Base-by-base conservation (phyloP, 352 stramenopile genomes). In the Thalassiosira exigua region DNA sequence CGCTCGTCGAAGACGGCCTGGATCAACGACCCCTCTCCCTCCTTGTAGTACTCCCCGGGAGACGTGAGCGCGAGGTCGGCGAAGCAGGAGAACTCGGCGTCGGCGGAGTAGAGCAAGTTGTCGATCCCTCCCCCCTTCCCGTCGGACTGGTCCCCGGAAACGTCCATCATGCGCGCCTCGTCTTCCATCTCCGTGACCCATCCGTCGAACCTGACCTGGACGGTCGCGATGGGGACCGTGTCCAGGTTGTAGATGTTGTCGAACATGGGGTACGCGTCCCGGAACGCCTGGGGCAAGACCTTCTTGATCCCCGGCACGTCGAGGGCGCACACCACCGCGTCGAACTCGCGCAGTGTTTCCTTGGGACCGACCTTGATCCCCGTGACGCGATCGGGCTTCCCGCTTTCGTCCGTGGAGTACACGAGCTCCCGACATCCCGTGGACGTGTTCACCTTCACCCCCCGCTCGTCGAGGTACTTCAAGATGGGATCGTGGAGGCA, bases 231-330 rank as follows among this genome's bases (percentile, higher is more conserved):
- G 0, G 93, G 93, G 17, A 96, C 93, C 30, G 86, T 92, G 24
- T 96, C 92, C 21, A 96, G 78, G 39, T 95, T 94, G 90, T 96
- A 96, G 57, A 96, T 95, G 33, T 94, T 94, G 75, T 96, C 91
- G 81, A 96, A 96, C 74, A 91, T 84, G 4, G 81, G 72, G 60
- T 88, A 92, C 56, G 94, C 78, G 64, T 83, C 75, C 24, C 93
- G 85, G 81, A 96, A 96, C 53, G 57, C 76, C 48, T 93, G 84
- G 24, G 92, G 91, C 17, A 96, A 73, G 17, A 96, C 80, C 78
- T 95, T 96, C 52, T 96, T 94, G 60, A 96, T 95, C 61, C 93
- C 93, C 22, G 93, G 93, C 46, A 96, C 91, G 82, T 96, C 93
- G 12, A 78, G 75, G 3, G 93, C 93, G 59, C 82, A 88, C 39